Conservation (phyloP, 192 early-diverging fungal genomes). For the Coemansia sp. region DNA sequence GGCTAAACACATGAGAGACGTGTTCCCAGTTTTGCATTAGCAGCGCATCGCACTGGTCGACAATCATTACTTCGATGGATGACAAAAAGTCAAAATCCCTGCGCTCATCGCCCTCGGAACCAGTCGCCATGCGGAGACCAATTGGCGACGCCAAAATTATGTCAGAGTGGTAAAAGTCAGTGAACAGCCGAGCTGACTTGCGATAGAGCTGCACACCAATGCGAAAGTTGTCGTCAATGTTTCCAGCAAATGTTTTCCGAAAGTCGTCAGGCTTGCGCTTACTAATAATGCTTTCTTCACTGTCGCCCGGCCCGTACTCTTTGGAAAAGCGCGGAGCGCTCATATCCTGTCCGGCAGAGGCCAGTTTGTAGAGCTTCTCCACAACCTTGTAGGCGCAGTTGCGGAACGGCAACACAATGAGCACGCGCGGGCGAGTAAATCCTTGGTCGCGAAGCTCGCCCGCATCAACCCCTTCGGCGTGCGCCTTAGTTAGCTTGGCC, state of each 20-base stretch:
- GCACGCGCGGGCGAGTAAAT: slow-evolving; percentile 87
- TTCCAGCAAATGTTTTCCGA: slow-evolving; percentile 80
- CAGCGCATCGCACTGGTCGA: slow-evolving; percentile 81
- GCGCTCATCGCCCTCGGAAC: slow-evolving; percentile 72
- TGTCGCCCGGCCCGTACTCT: slow-evolving; percentile 58
- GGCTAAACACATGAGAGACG: slow-evolving; percentile 73
- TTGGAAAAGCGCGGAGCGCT: slow-evolving; percentile 81
- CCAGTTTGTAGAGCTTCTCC: slow-evolving; percentile 66
- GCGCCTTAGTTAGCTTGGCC: slow-evolving; percentile 62
- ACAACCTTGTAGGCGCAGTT: slow-evolving; percentile 79
- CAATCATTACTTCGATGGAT: slow-evolving; percentile 84
- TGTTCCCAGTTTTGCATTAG: slow-evolving; percentile 99
- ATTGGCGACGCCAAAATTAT: slow-evolving; percentile 90
- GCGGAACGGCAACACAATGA: slow-evolving; percentile 85
- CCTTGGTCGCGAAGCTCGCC: slow-evolving; percentile 91
- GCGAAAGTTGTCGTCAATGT: slow-evolving; percentile 94
- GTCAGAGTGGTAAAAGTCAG: slow-evolving; percentile 86
- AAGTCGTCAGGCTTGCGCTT: slow-evolving; percentile 74
- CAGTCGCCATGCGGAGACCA: slow-evolving; percentile 84
- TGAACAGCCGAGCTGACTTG: slow-evolving; percentile 81
- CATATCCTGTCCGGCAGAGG: slow-evolving; percentile 77
- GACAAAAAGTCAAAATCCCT: slow-evolving; percentile 90
- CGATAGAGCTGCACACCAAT: slow-evolving; percentile 86
- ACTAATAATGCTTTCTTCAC: slow-evolving; percentile 57
- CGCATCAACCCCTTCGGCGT: slow-evolving; percentile 52